A percentile compares a stretch with the other conserved stretches of the same genome.
Conservation (phyloP, 2,329 filamentous ascomycete species). For the Clarireedia hainanense region DNA sequence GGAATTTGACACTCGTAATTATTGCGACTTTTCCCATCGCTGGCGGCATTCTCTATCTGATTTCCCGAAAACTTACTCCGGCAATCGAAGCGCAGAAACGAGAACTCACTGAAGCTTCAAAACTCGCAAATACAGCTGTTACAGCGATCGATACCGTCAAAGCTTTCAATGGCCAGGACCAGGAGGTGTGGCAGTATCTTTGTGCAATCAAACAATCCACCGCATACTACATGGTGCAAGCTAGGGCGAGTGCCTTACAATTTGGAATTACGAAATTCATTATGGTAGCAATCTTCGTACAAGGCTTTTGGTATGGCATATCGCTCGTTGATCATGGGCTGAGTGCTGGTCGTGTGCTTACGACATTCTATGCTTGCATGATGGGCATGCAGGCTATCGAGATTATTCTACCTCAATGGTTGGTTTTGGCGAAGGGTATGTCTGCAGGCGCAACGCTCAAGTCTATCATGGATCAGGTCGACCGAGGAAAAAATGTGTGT, state of each 20-base stretch:
- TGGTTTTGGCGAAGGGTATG: slow-evolving; percentile 72
- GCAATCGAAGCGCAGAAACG: slow-evolving; percentile 62
- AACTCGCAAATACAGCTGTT: slow-evolving; percentile 61
- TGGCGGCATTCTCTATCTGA: slow-evolving; percentile 47
- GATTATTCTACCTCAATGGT: slow-evolving; percentile 65
- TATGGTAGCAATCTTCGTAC: slow-evolving; percentile 70
- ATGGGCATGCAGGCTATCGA: slow-evolving; percentile 70
- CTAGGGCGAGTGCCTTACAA: slow-evolving; percentile 61
- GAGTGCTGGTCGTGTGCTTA: slow-evolving; percentile 62
- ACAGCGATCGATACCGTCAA: slow-evolving; percentile 79
- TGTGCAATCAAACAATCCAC: slow-evolving; percentile 49
- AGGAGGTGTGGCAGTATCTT: slow-evolving; percentile 61
- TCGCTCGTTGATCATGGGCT: slow-evolving; percentile 53
- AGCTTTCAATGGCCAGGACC: slow-evolving; percentile 66
- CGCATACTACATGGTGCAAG: slow-evolving; percentile 58
- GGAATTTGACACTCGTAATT: slow-evolving; percentile 75
- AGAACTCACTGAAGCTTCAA: slow-evolving; percentile 62
- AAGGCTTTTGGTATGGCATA: slow-evolving; percentile 85
- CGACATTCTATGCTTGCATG: slow-evolving; percentile 77
- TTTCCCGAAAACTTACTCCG: slow-evolving; percentile 53
- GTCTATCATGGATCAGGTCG: slow-evolving; percentile 33
- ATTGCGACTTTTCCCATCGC: slow-evolving; percentile 66
- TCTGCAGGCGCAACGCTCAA: slow-evolving; percentile 60
- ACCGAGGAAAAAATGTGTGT: slow-evolving; percentile 20
- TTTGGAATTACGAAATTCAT: slow-evolving; percentile 67